phyloP scores from a whole-genome alignment of 2,329 filamentous ascomycete genomes.

The Fusarium caatingaense region DNA sequence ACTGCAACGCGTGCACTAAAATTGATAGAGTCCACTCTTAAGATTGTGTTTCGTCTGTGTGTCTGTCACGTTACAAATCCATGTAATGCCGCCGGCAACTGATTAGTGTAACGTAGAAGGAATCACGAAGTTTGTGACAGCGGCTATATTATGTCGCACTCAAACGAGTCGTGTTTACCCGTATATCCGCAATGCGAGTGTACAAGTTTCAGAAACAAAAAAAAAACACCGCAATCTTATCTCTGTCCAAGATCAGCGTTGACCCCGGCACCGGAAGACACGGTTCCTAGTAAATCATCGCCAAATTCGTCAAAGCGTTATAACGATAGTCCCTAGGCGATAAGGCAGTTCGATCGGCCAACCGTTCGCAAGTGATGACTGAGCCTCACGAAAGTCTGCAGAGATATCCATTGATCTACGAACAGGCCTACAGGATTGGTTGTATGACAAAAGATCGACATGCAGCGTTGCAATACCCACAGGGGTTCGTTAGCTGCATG shows the following conservation, averaged over 20 bases:
- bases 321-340: not conserved
- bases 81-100: not conserved
- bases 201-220: not conserved
- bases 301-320: not conserved
- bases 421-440: not conserved
- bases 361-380: not conserved
- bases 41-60: not conserved
- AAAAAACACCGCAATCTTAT: not conserved
- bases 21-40: not conserved
- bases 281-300: not conserved
- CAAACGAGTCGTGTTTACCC: not conserved
- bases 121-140: not conserved
- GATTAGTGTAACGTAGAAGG: not conserved
- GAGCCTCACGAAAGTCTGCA: not conserved
- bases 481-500: not conserved
- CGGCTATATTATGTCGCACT: not conserved
- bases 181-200: too few species aligned
- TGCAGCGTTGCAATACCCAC: not conserved
- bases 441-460: too few species aligned
- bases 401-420: not conserved
- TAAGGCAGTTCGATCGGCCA: not conserved
- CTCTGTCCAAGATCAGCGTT: not conserved
- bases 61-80: not conserved
- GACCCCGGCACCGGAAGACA: not conserved
- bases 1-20: not conserved